Conservation (phyloP, 2,329 filamentous ascomycete species). For the Penicillium hesseltinei region DNA sequence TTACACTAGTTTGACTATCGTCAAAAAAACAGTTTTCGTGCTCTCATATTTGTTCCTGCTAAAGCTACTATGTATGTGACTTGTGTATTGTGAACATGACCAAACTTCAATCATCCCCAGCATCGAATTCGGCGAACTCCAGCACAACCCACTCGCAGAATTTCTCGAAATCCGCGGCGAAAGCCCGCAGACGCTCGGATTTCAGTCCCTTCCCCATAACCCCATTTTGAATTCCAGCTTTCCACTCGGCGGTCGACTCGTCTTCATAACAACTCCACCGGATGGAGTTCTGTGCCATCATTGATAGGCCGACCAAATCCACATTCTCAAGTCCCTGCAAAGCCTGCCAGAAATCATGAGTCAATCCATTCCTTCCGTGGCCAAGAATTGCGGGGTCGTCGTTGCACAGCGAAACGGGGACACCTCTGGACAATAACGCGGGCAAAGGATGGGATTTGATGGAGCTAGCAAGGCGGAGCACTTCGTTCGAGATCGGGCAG, state of each 20-base stretch:
- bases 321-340: slow-evolving; percentile 90
- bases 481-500: slow-evolving; percentile 88
- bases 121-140: slow-evolving; percentile 61
- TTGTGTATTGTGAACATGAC: slow-evolving; percentile 7
- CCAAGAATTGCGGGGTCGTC: slow-evolving; percentile 89
- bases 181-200: slow-evolving; percentile 71
- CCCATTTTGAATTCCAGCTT: slow-evolving; percentile 69
- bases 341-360: slow-evolving; percentile 92
- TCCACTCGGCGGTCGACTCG: slow-evolving; percentile 68
- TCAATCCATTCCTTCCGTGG: slow-evolving; percentile 76
- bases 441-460: slow-evolving; percentile 79
- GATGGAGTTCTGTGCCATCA: slow-evolving; percentile 87
- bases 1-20: not conserved
- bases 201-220: slow-evolving; percentile 69
- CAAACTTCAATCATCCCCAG: slow-evolving; percentile 36
- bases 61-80: not conserved
- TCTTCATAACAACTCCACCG: slow-evolving; percentile 89
- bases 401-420: slow-evolving; percentile 80
- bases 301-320: slow-evolving; percentile 79
- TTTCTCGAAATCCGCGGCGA: slow-evolving; percentile 78
- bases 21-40: not conserved
- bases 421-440: slow-evolving; percentile 78
- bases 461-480: slow-evolving; percentile 73
- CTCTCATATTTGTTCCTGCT: not conserved
- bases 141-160: slow-evolving; percentile 89